Conservation (phyloP, 768 basidiomycete genomes). For the Suillus occidentalis region DNA sequence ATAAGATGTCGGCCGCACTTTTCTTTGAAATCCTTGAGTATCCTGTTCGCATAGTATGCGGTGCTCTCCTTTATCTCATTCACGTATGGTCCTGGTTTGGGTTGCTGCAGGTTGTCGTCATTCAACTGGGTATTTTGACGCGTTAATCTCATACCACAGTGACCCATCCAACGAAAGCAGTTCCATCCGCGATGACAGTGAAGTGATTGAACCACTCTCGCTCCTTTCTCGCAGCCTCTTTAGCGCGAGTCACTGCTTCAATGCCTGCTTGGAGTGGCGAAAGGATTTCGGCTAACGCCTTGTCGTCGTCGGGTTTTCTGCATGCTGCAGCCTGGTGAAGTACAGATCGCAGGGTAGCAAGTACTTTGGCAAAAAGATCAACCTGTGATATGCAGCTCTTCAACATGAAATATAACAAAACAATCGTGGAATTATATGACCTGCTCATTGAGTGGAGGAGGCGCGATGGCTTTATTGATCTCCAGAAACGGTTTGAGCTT, state of each 20-base stretch:
- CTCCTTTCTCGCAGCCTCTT: slow-evolving; percentile 78
- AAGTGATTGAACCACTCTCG: slow-evolving; percentile 84
- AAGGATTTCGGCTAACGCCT: slow-evolving; percentile 56
- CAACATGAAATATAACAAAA: slow-evolving; percentile 8
- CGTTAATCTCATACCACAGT: slow-evolving; percentile 56
- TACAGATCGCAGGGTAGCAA: slow-evolving; percentile 65
- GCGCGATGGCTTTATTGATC: slow-evolving; percentile 69
- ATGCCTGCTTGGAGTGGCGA: slow-evolving; percentile 70
- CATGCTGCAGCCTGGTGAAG: slow-evolving; percentile 69
- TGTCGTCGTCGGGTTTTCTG: slow-evolving; percentile 73
- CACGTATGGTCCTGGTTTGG: slow-evolving; percentile 81
- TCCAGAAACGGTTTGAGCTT: slow-evolving; percentile 74
- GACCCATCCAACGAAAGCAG: slow-evolving; percentile 85
- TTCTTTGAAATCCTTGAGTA: slow-evolving; percentile 91
- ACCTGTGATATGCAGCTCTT: slow-evolving; percentile 46
- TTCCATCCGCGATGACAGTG: slow-evolving; percentile 79
- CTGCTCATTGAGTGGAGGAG: slow-evolving; percentile 71
- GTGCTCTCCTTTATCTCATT: slow-evolving; percentile 82
- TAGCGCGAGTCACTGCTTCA: slow-evolving; percentile 73
- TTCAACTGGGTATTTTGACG: not conserved
- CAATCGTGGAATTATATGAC: slow-evolving; percentile 43
- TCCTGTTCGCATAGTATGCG: slow-evolving; percentile 84
- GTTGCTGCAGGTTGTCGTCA: slow-evolving; percentile 40
- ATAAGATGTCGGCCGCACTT: slow-evolving; percentile 56
- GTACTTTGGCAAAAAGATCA: slow-evolving; percentile 63